These are phyloP conservation scores for Aspergillus affinis DNA, from an alignment of 495 filamentous ascomycete species.

Conservation along the genomic window DNA sequence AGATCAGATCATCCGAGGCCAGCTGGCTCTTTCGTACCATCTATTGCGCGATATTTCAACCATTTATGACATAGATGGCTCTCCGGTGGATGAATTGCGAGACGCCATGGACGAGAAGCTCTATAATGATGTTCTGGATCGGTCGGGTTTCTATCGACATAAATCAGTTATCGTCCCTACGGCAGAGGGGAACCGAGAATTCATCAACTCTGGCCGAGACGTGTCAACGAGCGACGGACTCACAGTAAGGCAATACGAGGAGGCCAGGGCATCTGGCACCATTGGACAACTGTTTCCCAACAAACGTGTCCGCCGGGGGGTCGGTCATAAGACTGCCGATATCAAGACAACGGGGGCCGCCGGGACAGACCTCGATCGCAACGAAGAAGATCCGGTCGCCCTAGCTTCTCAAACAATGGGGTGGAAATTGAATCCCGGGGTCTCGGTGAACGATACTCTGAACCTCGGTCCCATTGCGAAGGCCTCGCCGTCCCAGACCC, in stretches of 20 bases:
- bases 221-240: slow-evolving; percentile 66
- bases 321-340: slow-evolving; percentile 47
- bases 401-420: slow-evolving; percentile 74
- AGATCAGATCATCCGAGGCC: slow-evolving; percentile 84
- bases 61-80: slow-evolving; percentile 86
- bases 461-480: slow-evolving; percentile 66
- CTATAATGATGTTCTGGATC: slow-evolving; percentile 90
- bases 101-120: slow-evolving; percentile 84
- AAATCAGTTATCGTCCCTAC: slow-evolving; percentile 64
- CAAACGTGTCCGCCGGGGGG: slow-evolving; percentile 43
- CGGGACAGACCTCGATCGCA: slow-evolving; percentile 56
- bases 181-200: slow-evolving; percentile 78
- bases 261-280: slow-evolving; percentile 45
- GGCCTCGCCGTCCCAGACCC: slow-evolving; percentile 61
- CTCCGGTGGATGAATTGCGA: slow-evolving; percentile 71
- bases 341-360: slow-evolving; percentile 41
- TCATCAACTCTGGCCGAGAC: slow-evolving; percentile 83
- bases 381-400: slow-evolving; percentile 63
- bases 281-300: slow-evolving; percentile 41
- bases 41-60: slow-evolving; percentile 79
- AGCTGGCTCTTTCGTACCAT: slow-evolving; percentile 86
- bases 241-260: slow-evolving; percentile 71
- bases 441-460: slow-evolving; percentile 64
- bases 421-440: slow-evolving; percentile 70
- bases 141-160: slow-evolving; percentile 84